These are phyloP conservation scores for Takakia lepidozioides DNA, from an alignment of 225 moss, liverwort and hornwort genomes.

Conservation along the genomic window DNA sequence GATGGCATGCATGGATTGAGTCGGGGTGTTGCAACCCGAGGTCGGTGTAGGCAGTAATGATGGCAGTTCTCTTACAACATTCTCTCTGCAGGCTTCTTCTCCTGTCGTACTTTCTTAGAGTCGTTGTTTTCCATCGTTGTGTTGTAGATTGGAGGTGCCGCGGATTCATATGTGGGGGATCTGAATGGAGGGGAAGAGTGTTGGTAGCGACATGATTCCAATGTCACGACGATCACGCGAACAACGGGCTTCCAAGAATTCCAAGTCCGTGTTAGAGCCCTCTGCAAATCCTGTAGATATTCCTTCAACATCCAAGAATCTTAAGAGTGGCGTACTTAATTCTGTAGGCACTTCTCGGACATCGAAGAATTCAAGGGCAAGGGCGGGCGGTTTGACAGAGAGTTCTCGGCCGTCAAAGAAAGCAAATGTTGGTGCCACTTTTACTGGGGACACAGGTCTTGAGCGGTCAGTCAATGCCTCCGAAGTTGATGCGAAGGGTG, in stretches of 20 bases:
- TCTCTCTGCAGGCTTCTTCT: no score
- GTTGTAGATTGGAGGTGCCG: no score
- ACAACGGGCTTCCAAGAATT: slow-evolving; percentile 82
- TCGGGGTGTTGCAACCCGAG: no score
- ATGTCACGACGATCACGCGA: slow-evolving; percentile 98
- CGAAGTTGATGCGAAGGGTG: slow-evolving; percentile 19
- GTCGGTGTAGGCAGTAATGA: no score
- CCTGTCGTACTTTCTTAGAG: no score
- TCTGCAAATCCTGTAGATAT: slow-evolving; percentile 31
- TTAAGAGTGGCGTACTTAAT: slow-evolving; percentile 66
- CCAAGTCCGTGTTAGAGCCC: slow-evolving; percentile 63
- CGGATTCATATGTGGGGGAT: no score
- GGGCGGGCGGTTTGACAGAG: slow-evolving; percentile 37
- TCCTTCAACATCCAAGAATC: slow-evolving; percentile 70
- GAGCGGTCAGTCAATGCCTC: slow-evolving; percentile 13
- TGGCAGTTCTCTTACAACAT: no score
- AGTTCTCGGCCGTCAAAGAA: slow-evolving; percentile 23
- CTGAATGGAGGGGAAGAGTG: no score
- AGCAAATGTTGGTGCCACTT: slow-evolving; percentile 13
- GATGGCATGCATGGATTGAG: no score
- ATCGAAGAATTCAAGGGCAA: slow-evolving; percentile 52
- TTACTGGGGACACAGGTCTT: slow-evolving; percentile 8
- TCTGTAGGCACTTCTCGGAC: slow-evolving; percentile 25
- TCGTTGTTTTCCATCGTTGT: no score
- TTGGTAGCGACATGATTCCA: no score